phyloP scores from a whole-genome alignment of 345 rosid genomes.

The Brassica nigra region DNA sequence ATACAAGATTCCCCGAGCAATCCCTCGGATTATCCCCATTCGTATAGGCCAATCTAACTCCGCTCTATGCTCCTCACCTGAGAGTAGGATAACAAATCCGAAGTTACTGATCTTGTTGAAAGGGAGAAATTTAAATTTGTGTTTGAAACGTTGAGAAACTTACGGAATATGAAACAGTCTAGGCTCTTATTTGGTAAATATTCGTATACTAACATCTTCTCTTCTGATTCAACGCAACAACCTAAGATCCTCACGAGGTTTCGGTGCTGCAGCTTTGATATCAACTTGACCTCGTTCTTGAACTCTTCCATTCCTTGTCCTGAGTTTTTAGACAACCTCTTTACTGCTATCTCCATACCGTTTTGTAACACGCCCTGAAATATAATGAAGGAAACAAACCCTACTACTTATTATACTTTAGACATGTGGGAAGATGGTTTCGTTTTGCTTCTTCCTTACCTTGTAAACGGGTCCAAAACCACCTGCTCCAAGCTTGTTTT shows the following conservation, averaged over 20 bases:
- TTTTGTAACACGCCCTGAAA: slow-evolving; percentile 45
- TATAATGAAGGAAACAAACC: background rate
- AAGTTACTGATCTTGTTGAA: background rate
- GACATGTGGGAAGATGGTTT: background rate
- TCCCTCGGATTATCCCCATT: slow-evolving; percentile 53
- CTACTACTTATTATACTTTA: background rate
- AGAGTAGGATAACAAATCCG: background rate
- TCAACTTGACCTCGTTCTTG: slow-evolving; percentile 47
- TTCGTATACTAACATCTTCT: slow-evolving; percentile 66
- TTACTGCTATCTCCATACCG: slow-evolving; percentile 56
- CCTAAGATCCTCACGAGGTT: slow-evolving; percentile 75
- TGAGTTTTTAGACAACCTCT: slow-evolving; percentile 51
- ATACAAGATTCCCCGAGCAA: slow-evolving; percentile 73
- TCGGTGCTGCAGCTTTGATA: slow-evolving; percentile 66
- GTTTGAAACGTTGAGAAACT: slow-evolving; percentile 1
- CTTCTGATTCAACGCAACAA: slow-evolving; percentile 56
- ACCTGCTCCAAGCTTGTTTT: slow-evolving; percentile 69
- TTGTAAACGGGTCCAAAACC: slow-evolving; percentile 77
- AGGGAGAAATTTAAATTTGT: background rate
- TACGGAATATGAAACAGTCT: slow-evolving; percentile 59
- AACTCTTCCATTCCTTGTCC: slow-evolving; percentile 60
- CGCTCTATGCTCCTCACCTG: slow-evolving; percentile 45
- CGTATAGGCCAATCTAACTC: slow-evolving; percentile 58
- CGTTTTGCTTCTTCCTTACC: slow-evolving; percentile 41
- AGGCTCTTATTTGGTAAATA: slow-evolving; percentile 64